Evolutionary conservation across 2,329 filamentous ascomycete species (phyloP).

Genomic region (Zasmidium angulare): DNA sequence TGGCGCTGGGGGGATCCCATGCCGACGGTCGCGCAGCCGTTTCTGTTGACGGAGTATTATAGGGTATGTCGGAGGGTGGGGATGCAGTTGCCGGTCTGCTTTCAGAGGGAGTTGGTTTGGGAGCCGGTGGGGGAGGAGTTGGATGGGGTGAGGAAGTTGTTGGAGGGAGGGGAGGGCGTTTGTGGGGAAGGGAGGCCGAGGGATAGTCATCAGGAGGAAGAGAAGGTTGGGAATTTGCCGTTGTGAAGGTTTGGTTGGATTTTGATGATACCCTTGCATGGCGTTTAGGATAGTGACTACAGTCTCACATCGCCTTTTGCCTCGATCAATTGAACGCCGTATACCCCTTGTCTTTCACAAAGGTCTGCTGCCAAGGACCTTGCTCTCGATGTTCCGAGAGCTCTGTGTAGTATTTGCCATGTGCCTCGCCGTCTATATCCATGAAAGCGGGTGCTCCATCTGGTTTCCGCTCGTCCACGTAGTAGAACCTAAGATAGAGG

Average conservation of each 20-base stretch:
- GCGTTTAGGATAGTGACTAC: neutral
- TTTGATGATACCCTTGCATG: neutral
- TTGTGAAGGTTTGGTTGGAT: neutral
- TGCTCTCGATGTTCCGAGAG: neutral
- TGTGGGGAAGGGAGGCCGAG: conserved; percentile 5
- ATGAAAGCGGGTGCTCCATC: neutral
- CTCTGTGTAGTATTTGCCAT: neutral
- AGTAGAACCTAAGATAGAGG: neutral
- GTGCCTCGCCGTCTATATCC: neutral
- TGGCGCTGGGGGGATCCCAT: conserved; percentile 28
- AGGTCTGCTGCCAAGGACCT: neutral
- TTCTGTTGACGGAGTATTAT: conserved; percentile 34
- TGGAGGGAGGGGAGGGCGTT: neutral
- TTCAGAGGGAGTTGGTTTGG: conserved; percentile 19
- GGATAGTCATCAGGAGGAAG: neutral
- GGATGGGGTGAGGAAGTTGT: conserved; percentile 6
- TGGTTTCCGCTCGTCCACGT: neutral
- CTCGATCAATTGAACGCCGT: too few relatives aligned
- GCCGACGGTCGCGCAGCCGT: conserved; percentile 32
- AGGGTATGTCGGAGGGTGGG: conserved; percentile 9
- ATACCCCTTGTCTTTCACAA: neutral
- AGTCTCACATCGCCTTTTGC: neutral
- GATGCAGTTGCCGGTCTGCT: conserved; percentile 13
- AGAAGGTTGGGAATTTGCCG: too few relatives aligned
- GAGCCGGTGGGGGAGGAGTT: conserved; percentile 13